Evolutionary conservation across 2,329 filamentous ascomycete genomes (phyloP), one percentile per base, ranked within the genome.

Genomic region (Lachnum nothofagi): DNA sequence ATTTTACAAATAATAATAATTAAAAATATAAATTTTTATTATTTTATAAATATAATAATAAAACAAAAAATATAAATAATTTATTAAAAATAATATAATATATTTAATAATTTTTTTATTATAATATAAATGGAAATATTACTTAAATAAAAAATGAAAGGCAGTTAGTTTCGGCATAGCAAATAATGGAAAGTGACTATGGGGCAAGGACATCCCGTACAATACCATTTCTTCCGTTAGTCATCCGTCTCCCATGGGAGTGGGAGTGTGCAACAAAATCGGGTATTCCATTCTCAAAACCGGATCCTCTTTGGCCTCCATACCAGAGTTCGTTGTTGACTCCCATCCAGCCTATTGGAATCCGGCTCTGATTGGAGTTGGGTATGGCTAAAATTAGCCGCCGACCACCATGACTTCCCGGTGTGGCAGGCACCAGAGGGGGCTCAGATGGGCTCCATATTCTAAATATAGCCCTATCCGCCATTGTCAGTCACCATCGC

Each of bases 1-100:
- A 70, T 45, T 35, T 37, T 35, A 35, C 47, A 40, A n/a, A n/a
- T n/a, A 44, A 24, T 3, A 44, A 31, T 19, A 44, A 22, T 17
- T 19, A 27, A 3, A 37, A 44, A n/a, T 31, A 22, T 22, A 24
- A 37, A n/a, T n/a, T n/a, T n/a, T n/a, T n/a, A 44, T 34, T 16
- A 16, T 49, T 41, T 44, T 41, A 41, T 33, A 41, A 41, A 49
- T 38, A 16, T 17, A 47, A 40, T 19, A 41, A 22, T 24, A 42
- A 24, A 33, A 37, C 45, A 37, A 34, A 48, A 42, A 17, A 10
- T 19, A 22, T 24, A 35, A 6, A 27, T 6, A 29, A 45, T 12
- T 6, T 27, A 27, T 27, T 37, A 31, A 31, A 37, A 45, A 35
- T 37, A 35, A 20, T 29, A 45, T 45, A 20, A 20, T 31, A 45